phyloP scores from a whole-genome alignment of 768 basidiomycete genomes.

The Tubosaeta sp. region DNA sequence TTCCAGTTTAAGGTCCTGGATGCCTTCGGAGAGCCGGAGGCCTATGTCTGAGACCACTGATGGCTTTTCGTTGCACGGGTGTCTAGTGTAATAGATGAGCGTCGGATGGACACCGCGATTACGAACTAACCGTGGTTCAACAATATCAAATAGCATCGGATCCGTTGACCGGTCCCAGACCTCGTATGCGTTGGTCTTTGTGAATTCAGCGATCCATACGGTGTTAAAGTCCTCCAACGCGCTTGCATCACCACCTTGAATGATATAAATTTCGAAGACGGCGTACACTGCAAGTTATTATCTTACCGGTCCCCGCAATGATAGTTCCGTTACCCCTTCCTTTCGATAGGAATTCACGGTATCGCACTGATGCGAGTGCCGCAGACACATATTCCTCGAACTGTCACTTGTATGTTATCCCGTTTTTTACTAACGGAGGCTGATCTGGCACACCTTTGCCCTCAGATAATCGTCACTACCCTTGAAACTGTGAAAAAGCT shows the following conservation, averaged over 20 bases:
- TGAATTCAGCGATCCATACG: constrained; percentile 85
- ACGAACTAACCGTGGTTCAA: constrained; percentile 73
- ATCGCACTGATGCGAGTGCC: constrained; percentile 84
- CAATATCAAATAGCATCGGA: constrained; percentile 88
- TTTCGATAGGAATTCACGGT: constrained; percentile 78
- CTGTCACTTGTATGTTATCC: constrained; percentile 17
- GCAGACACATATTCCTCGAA: constrained; percentile 95
- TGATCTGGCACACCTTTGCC: constrained; percentile 53
- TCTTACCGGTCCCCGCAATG: constrained; percentile 56
- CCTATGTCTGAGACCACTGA: constrained; percentile 90
- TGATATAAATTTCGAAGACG: constrained; percentile 20
- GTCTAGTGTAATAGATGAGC: constrained; percentile 42
- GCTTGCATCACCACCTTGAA: constrained; percentile 49
- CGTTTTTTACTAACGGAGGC: not conserved
- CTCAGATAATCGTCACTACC: constrained; percentile 96
- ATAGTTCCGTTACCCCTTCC: constrained; percentile 58
- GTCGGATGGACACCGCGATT: not conserved
- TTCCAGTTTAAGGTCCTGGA: constrained; percentile 90
- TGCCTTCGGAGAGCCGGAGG: constrained; percentile 85
- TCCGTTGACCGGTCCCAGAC: constrained; percentile 92
- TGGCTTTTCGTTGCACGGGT: constrained; percentile 90
- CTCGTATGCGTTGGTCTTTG: constrained; percentile 79
- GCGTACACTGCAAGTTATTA: not conserved
- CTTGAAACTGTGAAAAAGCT: constrained; percentile 60
- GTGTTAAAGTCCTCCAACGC: constrained; percentile 80